A percentile compares a stretch with the other conserved stretches of the same genome.
phyloP scores from a whole-genome alignment of 2,329 filamentous ascomycete species.

The Pyricularia sp. region DNA sequence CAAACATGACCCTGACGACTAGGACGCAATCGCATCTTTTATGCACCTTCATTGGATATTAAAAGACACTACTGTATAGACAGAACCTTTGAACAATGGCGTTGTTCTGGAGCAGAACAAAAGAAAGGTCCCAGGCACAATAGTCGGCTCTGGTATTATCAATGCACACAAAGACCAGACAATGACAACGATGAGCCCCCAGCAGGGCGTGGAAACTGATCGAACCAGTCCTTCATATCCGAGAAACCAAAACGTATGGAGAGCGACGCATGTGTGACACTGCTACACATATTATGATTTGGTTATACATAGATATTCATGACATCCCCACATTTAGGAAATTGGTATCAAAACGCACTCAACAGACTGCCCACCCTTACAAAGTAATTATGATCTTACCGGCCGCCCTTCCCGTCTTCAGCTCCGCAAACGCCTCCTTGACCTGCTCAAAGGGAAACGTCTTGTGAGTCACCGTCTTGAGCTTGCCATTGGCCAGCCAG shows the following conservation, averaged over 20 bases:
- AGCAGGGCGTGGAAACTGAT: not conserved
- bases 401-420: conserved; percentile 10
- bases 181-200: not conserved
- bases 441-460: conserved; percentile 13
- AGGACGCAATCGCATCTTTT: not conserved
- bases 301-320: not conserved
- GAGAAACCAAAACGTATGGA: not conserved
- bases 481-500: conserved; percentile 18
- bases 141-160: not conserved
- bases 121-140: not conserved
- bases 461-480: conserved; percentile 14
- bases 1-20: not conserved
- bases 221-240: not conserved
- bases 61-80: not conserved
- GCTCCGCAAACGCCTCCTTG: conserved; percentile 14
- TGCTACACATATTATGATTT: not conserved
- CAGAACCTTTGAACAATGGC: not conserved
- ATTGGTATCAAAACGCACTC: conserved; percentile 6
- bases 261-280: not conserved
- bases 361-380: not conserved
- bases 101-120: not conserved
- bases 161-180: not conserved
- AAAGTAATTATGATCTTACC: conserved; percentile 18
- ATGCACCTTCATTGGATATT: not conserved
- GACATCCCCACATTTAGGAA: not conserved